A percentile compares a stretch with the other conserved stretches of the same genome.
Conservation (phyloP, 306 rosid species). For the Dryas alaskensis region DNA sequence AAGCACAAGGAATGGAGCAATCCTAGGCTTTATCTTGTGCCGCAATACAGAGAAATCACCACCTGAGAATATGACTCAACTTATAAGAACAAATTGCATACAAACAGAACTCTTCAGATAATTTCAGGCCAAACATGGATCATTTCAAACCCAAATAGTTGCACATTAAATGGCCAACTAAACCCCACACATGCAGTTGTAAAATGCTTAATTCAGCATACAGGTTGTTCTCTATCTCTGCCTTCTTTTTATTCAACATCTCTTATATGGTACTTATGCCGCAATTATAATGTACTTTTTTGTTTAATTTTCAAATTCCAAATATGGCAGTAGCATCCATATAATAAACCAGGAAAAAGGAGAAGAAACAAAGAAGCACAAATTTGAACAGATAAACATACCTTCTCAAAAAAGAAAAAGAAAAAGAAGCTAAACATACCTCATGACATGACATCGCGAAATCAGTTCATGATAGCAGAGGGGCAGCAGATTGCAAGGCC, state of each 20-base stretch:
- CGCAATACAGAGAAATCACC: not conserved
- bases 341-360: not conserved
- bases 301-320: not conserved
- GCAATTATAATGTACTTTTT: not conserved
- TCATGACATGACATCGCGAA: not conserved
- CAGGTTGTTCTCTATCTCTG: too few species aligned
- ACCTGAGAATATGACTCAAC: constrained; percentile 1
- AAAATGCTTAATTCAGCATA: not conserved
- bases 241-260: not conserved
- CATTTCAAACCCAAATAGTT: not conserved
- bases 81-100: not conserved
- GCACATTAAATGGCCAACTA: not conserved
- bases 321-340: not conserved
- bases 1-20: not conserved
- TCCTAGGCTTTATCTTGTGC: not conserved
- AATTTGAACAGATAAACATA: constrained; percentile 9
- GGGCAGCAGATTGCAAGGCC: not conserved
- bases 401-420: not conserved
- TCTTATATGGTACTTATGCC: not conserved
- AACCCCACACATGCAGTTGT: not conserved
- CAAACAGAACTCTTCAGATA: not conserved
- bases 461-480: not conserved
- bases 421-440: constrained; percentile 6
- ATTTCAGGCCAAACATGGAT: not conserved
- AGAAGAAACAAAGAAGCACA: not conserved